phyloP scores from a whole-genome alignment of 352 stramenopile species.

The Phytophthora palmivora region DNA sequence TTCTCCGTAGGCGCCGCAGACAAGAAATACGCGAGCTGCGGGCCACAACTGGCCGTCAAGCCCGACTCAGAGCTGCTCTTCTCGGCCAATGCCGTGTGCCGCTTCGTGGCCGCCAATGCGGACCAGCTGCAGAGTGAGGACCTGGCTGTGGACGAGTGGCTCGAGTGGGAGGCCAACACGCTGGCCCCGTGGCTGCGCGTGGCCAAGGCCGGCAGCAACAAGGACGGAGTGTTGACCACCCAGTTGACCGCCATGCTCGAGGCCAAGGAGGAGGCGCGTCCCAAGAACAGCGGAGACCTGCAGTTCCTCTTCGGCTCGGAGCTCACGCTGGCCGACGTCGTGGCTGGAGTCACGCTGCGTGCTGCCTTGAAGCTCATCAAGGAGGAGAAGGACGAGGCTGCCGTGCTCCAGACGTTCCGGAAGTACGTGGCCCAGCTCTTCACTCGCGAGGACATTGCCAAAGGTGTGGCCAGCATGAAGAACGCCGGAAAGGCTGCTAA shows the following conservation, averaged over 20 bases:
- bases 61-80: constrained; percentile 55
- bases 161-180: constrained; percentile 83
- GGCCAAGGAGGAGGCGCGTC: constrained; percentile 66
- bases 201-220: constrained; percentile 51
- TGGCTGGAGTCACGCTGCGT: constrained; percentile 75
- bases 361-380: constrained; percentile 63
- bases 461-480: constrained; percentile 54
- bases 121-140: constrained; percentile 70
- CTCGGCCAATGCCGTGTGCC: constrained; percentile 82
- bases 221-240: constrained; percentile 27
- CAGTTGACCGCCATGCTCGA: constrained; percentile 62
- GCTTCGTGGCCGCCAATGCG: constrained; percentile 69
- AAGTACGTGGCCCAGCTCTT: constrained; percentile 80
- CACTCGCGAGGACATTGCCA: constrained; percentile 46
- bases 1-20: constrained; percentile 64
- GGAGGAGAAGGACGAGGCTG: constrained; percentile 49
- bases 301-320: constrained; percentile 73
- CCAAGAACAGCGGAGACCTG: constrained; percentile 47
- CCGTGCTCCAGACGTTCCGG: constrained; percentile 64
- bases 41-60: constrained; percentile 57
- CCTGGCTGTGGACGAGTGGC: constrained; percentile 81
- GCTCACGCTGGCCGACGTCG: constrained; percentile 76
- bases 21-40: constrained; percentile 64
- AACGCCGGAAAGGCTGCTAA: constrained; percentile 48
- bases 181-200: constrained; percentile 64